These are phyloP conservation scores for Termitomyces sp. DNA, from an alignment of 768 basidiomycete genomes.

Conservation along the genomic window DNA sequence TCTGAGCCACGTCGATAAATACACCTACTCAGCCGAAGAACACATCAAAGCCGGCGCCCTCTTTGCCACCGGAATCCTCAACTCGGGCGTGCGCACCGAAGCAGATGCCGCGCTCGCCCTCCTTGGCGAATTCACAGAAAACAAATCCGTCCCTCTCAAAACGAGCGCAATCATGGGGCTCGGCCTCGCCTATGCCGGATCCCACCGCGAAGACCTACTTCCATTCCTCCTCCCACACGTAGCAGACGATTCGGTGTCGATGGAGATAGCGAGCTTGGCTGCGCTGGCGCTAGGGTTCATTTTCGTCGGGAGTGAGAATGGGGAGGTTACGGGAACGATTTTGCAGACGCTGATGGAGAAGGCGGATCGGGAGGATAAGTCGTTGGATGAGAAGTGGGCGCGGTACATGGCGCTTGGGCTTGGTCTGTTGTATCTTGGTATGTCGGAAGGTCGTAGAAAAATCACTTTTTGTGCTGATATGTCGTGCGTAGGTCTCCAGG, in stretches of 20 bases:
- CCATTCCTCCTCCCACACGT: constrained; percentile 76
- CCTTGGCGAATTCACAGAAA: constrained; percentile 85
- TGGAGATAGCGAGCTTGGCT: constrained; percentile 86
- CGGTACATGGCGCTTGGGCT: constrained; percentile 87
- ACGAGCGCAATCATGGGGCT: constrained; percentile 90
- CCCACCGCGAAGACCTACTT: constrained; percentile 83
- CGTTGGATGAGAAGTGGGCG: constrained; percentile 91
- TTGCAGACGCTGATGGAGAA: constrained; percentile 90
- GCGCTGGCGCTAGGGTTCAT: constrained; percentile 91
- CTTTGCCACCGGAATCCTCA: constrained; percentile 91
- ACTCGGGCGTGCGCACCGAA: constrained; percentile 86
- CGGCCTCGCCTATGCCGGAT: constrained; percentile 93
- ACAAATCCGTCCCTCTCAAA: constrained; percentile 79
- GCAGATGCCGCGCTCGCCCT: constrained; percentile 91
- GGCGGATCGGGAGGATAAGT: constrained; percentile 56
- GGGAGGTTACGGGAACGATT: constrained; percentile 86
- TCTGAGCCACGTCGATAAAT: constrained; percentile 93
- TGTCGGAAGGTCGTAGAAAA: constrained; percentile 15
- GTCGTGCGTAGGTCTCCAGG: constrained; percentile 73
- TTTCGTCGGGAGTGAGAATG: constrained; percentile 92
- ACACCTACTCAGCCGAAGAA: constrained; percentile 94
- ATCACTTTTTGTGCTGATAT: background rate
- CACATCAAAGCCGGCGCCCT: constrained; percentile 97
- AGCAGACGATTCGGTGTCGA: constrained; percentile 75
- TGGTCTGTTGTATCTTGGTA: constrained; percentile 88